Percentiles rank a stretch among this genome's conserved stretches.
These are phyloP conservation scores for Lotus japonicus DNA, from an alignment of 306 rosid genomes.

Conservation along the genomic window DNA sequence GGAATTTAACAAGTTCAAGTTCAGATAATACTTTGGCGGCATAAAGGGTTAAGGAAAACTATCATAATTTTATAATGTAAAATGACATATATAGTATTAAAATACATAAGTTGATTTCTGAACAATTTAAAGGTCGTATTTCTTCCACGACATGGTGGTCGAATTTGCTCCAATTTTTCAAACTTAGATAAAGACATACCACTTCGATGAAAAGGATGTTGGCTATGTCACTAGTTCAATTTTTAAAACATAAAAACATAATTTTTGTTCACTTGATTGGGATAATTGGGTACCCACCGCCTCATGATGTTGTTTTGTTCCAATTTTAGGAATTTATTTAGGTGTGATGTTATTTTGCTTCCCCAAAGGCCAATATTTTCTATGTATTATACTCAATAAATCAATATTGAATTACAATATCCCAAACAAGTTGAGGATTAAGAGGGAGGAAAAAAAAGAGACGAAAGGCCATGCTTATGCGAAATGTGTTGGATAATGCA, in stretches of 20 bases:
- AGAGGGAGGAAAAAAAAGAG: too few species aligned
- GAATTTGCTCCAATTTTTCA: constrained; percentile 2
- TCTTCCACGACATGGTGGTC: constrained; percentile 6
- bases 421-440: too few species aligned
- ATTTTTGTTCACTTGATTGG: not conserved
- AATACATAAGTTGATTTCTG: not conserved
- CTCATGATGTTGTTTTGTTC: too few species aligned
- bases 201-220: constrained; percentile 29
- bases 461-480: too few species aligned
- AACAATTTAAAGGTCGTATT: not conserved
- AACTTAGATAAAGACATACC: constrained; percentile 9
- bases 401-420: too few species aligned
- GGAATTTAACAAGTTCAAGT: not conserved
- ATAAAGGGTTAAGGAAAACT: not conserved
- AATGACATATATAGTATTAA: not conserved
- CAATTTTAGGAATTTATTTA: not conserved
- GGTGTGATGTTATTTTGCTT: not conserved
- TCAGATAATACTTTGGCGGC: not conserved
- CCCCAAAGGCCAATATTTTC: not conserved
- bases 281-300: too few species aligned
- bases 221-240: constrained; percentile 16
- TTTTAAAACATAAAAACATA: not conserved
- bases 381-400: too few species aligned
- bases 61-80: not conserved
- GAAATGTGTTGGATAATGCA: not conserved